Evolutionary conservation across 2,329 filamentous ascomycete species (phyloP).

Genomic region (Neonectria sp.): DNA sequence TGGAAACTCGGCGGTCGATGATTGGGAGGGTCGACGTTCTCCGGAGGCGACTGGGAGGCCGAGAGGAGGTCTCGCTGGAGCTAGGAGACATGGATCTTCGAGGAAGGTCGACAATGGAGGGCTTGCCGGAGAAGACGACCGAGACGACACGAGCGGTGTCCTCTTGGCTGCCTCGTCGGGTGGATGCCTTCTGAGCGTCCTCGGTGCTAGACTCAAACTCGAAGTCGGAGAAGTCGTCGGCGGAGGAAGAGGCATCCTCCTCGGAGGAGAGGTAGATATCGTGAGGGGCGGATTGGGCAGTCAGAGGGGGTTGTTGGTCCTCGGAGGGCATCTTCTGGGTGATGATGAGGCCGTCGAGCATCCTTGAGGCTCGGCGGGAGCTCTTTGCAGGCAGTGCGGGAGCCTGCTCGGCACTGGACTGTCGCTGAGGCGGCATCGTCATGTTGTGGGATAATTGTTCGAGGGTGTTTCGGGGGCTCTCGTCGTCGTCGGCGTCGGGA

Average conservation of each 20-base stretch:
- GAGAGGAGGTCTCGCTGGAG: constrained; percentile 48
- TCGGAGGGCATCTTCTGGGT: constrained; percentile 50
- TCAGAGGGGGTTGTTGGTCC: constrained; percentile 50
- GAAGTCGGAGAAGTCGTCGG: constrained; percentile 72
- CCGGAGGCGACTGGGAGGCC: constrained; percentile 44
- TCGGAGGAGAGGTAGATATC: constrained; percentile 76
- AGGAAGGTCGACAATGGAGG: constrained; percentile 68
- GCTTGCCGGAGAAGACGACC: constrained; percentile 73
- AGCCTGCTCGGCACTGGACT: constrained; percentile 42
- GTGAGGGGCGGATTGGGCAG: constrained; percentile 64
- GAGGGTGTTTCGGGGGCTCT: constrained; percentile 32
- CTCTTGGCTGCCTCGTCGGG: constrained; percentile 62
- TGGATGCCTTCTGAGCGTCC: constrained; percentile 42
- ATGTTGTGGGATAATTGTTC: constrained; percentile 43
- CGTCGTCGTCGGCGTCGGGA: constrained; percentile 38
- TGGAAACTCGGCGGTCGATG: constrained; percentile 51
- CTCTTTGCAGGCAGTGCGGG: constrained; percentile 68
- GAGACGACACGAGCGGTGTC: constrained; percentile 72
- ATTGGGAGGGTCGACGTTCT: constrained; percentile 53
- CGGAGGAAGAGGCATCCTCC: constrained; percentile 75
- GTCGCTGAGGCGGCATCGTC: constrained; percentile 47
- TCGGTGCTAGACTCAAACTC: constrained; percentile 64
- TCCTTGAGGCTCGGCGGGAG: constrained; percentile 63
- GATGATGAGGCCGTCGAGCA: constrained; percentile 51
- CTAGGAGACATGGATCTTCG: constrained; percentile 62